Base-by-base conservation (phyloP, 495 filamentous ascomycete genomes). In the Articulospora tetracladia region DNA sequence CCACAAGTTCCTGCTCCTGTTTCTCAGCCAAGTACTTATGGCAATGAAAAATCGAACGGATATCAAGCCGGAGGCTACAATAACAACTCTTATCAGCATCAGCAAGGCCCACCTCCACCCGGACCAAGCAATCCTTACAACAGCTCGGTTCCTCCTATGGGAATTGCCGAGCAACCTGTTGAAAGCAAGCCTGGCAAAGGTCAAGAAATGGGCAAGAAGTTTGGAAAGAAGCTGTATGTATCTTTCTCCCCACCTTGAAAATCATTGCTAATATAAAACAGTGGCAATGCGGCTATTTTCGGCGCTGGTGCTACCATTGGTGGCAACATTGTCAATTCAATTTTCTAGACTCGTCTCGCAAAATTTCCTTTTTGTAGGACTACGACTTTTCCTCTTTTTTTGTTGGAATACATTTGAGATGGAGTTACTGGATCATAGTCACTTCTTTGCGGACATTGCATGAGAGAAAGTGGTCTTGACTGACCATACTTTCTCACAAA, bases 291-390 rank as follows among this genome's bases (percentile, higher is more conserved):
- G 77, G 81, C 82, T 24, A 88, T 90, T 62, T 92, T 90, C 68
- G 89, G 89, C 61, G 89, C 90, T 47, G 93, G 93, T 67, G 93
- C 93, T 59, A 95, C 94, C 3, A 84, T 97, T 60, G 94, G 94
- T 27, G 82, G 86, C 57, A 93, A 96, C 61, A 87, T 98, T 68
- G 94, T 98, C 57, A 95, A 96, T 70, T 83, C 86, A 55, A 95
- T 98, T 23, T 68, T 68, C 54, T 68, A 65, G 30, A 15, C 30
- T 39, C 39, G 30, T 11, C 17, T 44, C 2, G 17, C 13, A 2
- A 20, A 2, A 34, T 32, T 28, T 34, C 11, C 25, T 34, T 34
- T 30, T 53, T 34, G 23, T 53, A 30, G 7, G 24, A 28, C 19
- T 28, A 30, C 39, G 17, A 11, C 15, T 53, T 34, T 34, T 19